phyloP scores from a whole-genome alignment of 192 early-diverging fungal genomes.

The Linnemannia hyalina region DNA sequence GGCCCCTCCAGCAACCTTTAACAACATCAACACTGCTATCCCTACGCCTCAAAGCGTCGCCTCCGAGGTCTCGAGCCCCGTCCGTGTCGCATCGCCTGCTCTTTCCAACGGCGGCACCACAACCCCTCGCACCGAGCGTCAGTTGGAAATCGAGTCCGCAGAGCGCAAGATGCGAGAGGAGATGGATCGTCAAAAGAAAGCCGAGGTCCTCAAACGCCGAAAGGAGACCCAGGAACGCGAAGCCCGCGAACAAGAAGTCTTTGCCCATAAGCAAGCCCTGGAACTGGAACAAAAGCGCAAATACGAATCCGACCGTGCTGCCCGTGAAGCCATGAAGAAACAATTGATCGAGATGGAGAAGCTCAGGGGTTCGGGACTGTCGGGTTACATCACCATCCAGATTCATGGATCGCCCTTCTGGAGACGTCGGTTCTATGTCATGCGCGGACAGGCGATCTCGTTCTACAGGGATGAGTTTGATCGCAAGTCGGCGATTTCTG shows the following conservation, averaged over 20 bases:
- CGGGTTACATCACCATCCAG: slow-evolving; percentile 62
- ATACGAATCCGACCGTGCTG: slow-evolving; percentile 35
- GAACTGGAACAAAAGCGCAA: slow-evolving; percentile 39
- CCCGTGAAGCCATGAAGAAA: slow-evolving; percentile 51
- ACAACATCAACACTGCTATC: slow-evolving; percentile 21
- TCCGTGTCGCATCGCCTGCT: slow-evolving; percentile 20
- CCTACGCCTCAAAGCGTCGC: slow-evolving; percentile 9
- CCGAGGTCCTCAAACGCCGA: slow-evolving; percentile 37
- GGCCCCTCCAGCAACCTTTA: slow-evolving; percentile 5
- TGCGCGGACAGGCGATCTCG: slow-evolving; percentile 59
- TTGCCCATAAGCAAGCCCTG: slow-evolving; percentile 34
- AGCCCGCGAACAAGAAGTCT: slow-evolving; percentile 56
- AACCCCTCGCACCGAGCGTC: slow-evolving; percentile 47
- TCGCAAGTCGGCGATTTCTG: slow-evolving; percentile 32
- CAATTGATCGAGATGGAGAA: slow-evolving; percentile 47
- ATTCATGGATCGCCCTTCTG: slow-evolving; percentile 61
- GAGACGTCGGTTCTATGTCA: slow-evolving; percentile 70
- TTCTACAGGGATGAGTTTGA: slow-evolving; percentile 66
- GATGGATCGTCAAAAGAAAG: slow-evolving; percentile 56
- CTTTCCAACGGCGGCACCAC: neutral
- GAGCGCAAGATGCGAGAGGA: slow-evolving; percentile 55
- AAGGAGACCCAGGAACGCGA: slow-evolving; percentile 49
- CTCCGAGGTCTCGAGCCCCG: slow-evolving; percentile 22
- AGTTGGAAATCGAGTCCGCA: slow-evolving; percentile 41
- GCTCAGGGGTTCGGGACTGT: slow-evolving; percentile 41